Evolutionary conservation across 1,284 basidiomycete genomes (phyloP).

Genomic region (Cryptococcus hybrid): DNA sequence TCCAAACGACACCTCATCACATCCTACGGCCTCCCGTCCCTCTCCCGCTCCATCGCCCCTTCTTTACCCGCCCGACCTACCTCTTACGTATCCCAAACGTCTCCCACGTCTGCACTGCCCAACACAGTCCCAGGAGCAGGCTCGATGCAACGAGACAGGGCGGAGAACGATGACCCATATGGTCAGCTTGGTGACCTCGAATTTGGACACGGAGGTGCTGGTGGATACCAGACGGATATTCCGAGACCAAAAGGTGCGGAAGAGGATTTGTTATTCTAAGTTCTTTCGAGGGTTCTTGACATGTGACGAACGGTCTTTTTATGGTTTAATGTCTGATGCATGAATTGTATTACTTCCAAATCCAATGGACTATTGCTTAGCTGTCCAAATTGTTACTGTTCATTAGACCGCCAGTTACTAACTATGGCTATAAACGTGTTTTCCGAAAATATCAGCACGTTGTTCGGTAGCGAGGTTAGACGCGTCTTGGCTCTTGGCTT

Average conservation of each 20-base stretch:
- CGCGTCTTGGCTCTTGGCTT: too few species aligned
- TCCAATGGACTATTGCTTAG: too few species aligned
- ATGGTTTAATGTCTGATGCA: too few species aligned
- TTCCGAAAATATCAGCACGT: too few species aligned
- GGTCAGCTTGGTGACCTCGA: conserved; percentile 47
- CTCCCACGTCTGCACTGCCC: conserved; percentile 6
- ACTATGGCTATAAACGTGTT: too few species aligned
- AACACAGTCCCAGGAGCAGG: background rate
- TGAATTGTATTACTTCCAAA: too few species aligned
- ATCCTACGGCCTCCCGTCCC: conserved; percentile 22
- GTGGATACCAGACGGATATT: conserved; percentile 44
- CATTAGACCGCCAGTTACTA: too few species aligned
- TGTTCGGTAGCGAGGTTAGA: too few species aligned
- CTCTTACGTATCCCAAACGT: conserved; percentile 13
- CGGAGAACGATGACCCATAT: conserved; percentile 40
- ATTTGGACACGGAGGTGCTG: conserved; percentile 27
- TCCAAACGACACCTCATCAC: conserved; percentile 49
- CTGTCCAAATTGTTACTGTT: too few species aligned
- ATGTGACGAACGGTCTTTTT: too few species aligned
- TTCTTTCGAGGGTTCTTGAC: background rate
- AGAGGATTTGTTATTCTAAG: conserved; percentile 38
- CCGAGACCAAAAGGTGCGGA: conserved; percentile 38
- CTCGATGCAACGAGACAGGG: background rate
- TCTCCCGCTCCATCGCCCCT: conserved; percentile 6
- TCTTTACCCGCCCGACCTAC: conserved; percentile 14